These are phyloP conservation scores for Penicillium atrosanguineum DNA, from an alignment of 495 filamentous ascomycete species.

Conservation along the genomic window DNA sequence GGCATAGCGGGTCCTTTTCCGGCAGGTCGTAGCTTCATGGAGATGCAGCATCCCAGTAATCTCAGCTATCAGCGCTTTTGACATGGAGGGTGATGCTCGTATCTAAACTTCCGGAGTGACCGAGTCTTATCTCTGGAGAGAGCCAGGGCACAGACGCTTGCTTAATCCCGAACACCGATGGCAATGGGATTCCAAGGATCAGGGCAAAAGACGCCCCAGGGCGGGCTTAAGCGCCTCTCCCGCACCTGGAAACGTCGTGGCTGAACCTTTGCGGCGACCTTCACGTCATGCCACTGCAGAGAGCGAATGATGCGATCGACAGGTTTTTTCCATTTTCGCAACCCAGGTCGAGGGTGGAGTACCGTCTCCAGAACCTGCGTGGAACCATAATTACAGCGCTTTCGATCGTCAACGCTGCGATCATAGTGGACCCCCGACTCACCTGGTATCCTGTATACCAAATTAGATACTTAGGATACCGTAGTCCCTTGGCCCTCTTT, in stretches of 20 bases:
- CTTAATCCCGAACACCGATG: neutral
- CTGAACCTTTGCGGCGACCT: neutral
- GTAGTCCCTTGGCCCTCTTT: neutral
- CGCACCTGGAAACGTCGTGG: neutral
- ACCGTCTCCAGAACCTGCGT: neutral
- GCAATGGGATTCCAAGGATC: neutral
- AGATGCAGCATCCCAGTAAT: neutral
- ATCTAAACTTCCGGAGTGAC: neutral
- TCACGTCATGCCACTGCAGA: neutral
- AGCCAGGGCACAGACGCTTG: neutral
- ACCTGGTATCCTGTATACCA: constrained; percentile 12
- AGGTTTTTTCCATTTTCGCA: constrained; percentile 3
- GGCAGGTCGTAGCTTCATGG: constrained; percentile 14
- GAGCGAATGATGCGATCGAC: constrained; percentile 8
- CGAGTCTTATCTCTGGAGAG: neutral
- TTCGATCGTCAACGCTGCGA: neutral
- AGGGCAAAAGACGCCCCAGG: neutral
- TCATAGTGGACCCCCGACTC: neutral
- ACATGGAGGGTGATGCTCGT: neutral
- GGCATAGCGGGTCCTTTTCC: constrained; percentile 12
- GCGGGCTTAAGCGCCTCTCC: neutral
- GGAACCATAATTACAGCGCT: constrained; percentile 9
- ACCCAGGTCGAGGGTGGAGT: neutral
- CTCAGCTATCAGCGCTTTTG: neutral
- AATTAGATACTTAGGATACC: neutral